These are phyloP conservation scores for Hymenoscyphus salicellus DNA, from an alignment of 2,329 filamentous ascomycete species.

Conservation along the genomic window DNA sequence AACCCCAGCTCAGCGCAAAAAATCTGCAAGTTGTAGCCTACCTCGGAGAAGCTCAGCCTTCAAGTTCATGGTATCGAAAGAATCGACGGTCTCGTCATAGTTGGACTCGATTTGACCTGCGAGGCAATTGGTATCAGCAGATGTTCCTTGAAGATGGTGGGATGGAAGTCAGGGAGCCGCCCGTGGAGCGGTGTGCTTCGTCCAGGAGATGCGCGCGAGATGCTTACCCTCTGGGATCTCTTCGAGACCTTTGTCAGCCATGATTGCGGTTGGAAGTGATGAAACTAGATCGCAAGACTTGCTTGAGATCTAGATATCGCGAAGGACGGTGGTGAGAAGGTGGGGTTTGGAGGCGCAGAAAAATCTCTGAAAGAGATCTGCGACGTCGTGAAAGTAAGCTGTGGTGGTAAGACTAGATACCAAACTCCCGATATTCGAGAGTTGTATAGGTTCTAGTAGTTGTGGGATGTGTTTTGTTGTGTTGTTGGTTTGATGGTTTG, in stretches of 20 bases:
- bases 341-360: constrained; percentile 34
- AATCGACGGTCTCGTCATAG: constrained; percentile 99
- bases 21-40: constrained; percentile 44
- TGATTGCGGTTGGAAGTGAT: constrained; percentile 69
- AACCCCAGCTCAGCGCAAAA: constrained; percentile 18
- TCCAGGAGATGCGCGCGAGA: constrained; percentile 12
- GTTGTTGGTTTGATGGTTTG: constrained; percentile 23
- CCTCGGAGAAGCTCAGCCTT: constrained; percentile 96
- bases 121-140: constrained; percentile 26
- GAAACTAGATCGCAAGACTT: constrained; percentile 71
- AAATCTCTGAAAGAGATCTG: constrained; percentile 34
- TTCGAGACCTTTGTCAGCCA: constrained; percentile 99
- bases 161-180: not conserved
- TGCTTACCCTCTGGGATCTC: constrained; percentile 88
- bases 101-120: constrained; percentile 99
- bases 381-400: constrained; percentile 23
- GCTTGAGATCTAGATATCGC: constrained; percentile 64
- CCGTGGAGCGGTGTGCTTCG: constrained; percentile 25
- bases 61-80: constrained; percentile 97
- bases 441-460: constrained; percentile 35
- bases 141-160: constrained; percentile 13
- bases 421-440: constrained; percentile 45
- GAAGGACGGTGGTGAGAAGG: constrained; percentile 25
- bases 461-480: constrained; percentile 18
- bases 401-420: constrained; percentile 46